phyloP scores from a whole-genome alignment of 148 eudicot species.

The Pharnaceum exiguum region DNA sequence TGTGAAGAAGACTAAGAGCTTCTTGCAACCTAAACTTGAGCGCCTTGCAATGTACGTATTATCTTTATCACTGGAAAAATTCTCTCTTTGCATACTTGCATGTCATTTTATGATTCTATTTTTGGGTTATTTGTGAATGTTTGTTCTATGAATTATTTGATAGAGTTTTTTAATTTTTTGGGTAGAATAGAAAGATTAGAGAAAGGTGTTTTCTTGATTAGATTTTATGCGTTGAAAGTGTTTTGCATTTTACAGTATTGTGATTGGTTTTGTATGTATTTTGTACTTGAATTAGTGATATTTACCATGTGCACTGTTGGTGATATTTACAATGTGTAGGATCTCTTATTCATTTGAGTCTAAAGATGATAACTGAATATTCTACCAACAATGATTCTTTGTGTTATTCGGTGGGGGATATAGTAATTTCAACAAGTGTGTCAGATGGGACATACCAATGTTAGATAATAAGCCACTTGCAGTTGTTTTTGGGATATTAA shows the following conservation, averaged over 20 bases:
- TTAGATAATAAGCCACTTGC: too few relatives aligned
- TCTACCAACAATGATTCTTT: conserved; percentile 19
- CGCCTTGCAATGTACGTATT: conserved; percentile 70
- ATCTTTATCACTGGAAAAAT: not conserved
- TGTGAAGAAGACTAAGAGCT: conserved; percentile 80
- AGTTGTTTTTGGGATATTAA: too few relatives aligned
- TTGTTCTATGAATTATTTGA: too few relatives aligned
- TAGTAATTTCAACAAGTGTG: not conserved
- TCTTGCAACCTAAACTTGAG: conserved; percentile 79
- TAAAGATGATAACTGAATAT: conserved; percentile 23
- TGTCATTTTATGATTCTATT: not conserved
- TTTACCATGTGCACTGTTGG: too few relatives aligned
- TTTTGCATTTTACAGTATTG: not conserved
- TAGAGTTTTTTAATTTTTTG: too few relatives aligned
- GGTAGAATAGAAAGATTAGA: too few relatives aligned
- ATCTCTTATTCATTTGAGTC: not conserved
- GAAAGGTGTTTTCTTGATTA: too few relatives aligned
- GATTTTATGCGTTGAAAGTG: too few relatives aligned
- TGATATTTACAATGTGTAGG: not conserved
- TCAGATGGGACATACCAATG: too few relatives aligned
- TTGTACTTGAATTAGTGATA: not conserved
- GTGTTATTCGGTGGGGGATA: not conserved
- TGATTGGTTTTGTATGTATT: not conserved
- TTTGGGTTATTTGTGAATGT: not conserved
- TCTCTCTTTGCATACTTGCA: too few relatives aligned